Percentiles rank a stretch among this genome's conserved stretches.
Conservation (phyloP, 495 filamentous ascomycete species). For the Saxispiralis lemnorum region DNA sequence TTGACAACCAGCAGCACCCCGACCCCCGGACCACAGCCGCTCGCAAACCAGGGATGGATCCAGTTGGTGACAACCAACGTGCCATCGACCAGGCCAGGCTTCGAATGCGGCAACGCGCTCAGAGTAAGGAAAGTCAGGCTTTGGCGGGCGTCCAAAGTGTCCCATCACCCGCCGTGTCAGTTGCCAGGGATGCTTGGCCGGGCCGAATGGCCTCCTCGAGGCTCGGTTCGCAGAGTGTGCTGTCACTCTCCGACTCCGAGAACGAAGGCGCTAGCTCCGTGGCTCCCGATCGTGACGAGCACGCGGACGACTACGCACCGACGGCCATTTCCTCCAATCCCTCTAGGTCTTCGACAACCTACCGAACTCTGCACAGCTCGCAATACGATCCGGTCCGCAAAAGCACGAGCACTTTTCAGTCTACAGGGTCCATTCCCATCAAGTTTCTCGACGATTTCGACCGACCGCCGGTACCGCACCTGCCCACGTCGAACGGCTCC, state of each 20-base stretch:
- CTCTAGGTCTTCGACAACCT: not conserved
- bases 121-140: slow-evolving; percentile 3
- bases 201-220: slow-evolving; percentile 5
- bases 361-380: slow-evolving; percentile 4
- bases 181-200: not conserved
- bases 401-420: slow-evolving; percentile 8
- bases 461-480: not conserved
- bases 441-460: not conserved
- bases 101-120: slow-evolving; percentile 4
- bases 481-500: not conserved
- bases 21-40: not conserved
- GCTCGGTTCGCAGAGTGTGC: slow-evolving; percentile 6
- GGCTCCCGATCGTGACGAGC: not conserved
- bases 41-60: slow-evolving; percentile 1
- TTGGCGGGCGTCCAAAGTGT: slow-evolving; percentile 1
- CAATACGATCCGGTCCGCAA: not conserved
- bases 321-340: not conserved
- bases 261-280: not conserved
- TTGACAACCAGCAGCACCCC: slow-evolving; percentile 5
- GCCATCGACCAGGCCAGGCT: slow-evolving; percentile 6
- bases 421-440: slow-evolving; percentile 12
- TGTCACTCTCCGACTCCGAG: slow-evolving; percentile 10
- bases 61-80: slow-evolving; percentile 8
- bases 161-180: slow-evolving; percentile 1
- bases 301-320: not conserved